Evolutionary conservation across 2,329 filamentous ascomycete species (phyloP).

Genomic region (Penicillium decumbens): DNA sequence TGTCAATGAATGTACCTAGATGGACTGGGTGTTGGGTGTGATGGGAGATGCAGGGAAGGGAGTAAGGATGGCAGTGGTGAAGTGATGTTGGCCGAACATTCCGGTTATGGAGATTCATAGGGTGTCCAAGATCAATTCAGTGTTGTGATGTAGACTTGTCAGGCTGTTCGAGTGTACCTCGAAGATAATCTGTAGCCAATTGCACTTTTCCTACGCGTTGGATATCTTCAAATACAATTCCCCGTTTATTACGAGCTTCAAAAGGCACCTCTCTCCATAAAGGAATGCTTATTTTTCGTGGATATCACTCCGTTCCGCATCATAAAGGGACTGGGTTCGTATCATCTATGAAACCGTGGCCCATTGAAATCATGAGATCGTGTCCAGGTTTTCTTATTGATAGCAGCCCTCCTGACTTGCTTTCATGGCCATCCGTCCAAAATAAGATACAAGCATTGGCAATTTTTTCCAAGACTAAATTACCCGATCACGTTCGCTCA

Average conservation of each 20-base stretch:
- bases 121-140: too few relatives aligned
- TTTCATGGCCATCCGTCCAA: slow-evolving; percentile 16
- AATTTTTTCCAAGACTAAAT: slow-evolving; percentile 10
- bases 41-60: too few relatives aligned
- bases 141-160: too few relatives aligned
- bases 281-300: neutral
- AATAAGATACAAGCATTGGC: slow-evolving; percentile 13
- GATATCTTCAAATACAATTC: neutral
- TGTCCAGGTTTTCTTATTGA: slow-evolving; percentile 13
- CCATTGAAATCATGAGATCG: slow-evolving; percentile 11
- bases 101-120: too few relatives aligned
- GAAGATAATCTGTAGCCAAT: too few relatives aligned
- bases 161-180: too few relatives aligned
- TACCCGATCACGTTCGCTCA: slow-evolving; percentile 26
- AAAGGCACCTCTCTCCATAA: neutral
- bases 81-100: too few relatives aligned
- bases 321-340: neutral
- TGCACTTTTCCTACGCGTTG: neutral
- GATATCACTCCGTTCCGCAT: neutral
- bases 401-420: slow-evolving; percentile 13
- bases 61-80: too few relatives aligned
- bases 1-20: too few relatives aligned
- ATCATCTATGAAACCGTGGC: neutral
- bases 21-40: too few relatives aligned
- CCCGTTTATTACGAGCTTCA: neutral